Base-by-base conservation (phyloP, 331 rosid genomes). In the Spiraea crenata region DNA sequence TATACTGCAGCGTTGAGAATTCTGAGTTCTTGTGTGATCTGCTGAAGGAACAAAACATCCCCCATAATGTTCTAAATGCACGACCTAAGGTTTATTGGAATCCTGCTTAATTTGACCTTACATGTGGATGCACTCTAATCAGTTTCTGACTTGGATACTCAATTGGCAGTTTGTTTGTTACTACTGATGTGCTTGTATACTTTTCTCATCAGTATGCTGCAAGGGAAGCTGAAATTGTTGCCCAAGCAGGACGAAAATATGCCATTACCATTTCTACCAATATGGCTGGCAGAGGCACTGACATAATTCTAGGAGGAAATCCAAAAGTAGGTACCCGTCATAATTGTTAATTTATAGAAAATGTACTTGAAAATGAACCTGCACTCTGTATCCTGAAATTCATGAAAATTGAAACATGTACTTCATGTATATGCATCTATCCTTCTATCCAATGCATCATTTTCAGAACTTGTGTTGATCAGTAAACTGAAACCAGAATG, bases 261-360 rank as follows among this genome's bases (percentile, higher is more conserved):
- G 97, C 97, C 81, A 93, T 93, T 77, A 93, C 97, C 77, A 82
- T 93, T 80, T 93, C 99, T 57, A 93, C 99, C 75, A 93, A 93
- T 79, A 93, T 93, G 99, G 99, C 99, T 76, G 99, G 99, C 74
- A 89, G 99, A 83, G 99, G 99, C 84, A 93, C 97, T 58, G 97
- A 91, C 82, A 93, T 93, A 87, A 93, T 93, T 81, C 89, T 93
- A 16, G 99, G 97, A 73, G 99, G 99, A 82, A 93, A 93, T 89
- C 99, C 99, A 59, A 91, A 91, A 82, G 99, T 91, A 85, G 72
- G 87, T 80, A 8, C 65, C 34, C 77, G 61, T 66, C 55, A 57
- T 69, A 63, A n/a, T 68, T 83, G 70, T 45, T 54, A 60, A 38
- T 76, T 37, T 55, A 61, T 62, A 70, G 65, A 57, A 63, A 72